Evolutionary conservation across 2,329 filamentous ascomycete genomes (phyloP).

Genomic region (Hymenoscyphus fructigenus): DNA sequence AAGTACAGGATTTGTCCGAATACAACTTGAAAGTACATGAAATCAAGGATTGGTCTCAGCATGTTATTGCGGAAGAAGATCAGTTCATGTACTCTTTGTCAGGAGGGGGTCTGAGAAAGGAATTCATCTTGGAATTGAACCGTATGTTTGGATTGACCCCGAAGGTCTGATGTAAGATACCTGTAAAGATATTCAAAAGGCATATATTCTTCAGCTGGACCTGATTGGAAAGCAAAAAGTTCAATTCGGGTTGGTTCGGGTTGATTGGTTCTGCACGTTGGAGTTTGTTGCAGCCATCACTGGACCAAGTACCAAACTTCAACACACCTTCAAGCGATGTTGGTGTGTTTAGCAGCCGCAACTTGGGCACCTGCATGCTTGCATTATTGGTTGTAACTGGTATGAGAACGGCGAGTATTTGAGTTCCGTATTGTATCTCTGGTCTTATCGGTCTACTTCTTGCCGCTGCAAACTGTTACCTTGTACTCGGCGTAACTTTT

Average conservation of each 20-base stretch:
- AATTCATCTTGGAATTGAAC: neutral
- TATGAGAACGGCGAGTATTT: neutral
- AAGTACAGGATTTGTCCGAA: too few relatives aligned
- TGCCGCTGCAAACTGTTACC: neutral
- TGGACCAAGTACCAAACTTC: neutral
- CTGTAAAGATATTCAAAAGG: neutral
- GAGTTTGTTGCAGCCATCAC: neutral
- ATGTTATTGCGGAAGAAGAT: neutral
- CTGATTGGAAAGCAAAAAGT: too few relatives aligned
- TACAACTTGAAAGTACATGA: neutral
- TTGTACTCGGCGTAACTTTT: neutral
- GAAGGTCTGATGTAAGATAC: neutral
- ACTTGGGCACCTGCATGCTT: neutral
- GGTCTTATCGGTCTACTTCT: neutral
- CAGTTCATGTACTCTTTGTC: neutral
- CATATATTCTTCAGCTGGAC: neutral
- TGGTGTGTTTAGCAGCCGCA: neutral
- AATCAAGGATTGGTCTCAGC: neutral
- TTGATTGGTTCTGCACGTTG: neutral
- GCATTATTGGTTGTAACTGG: neutral
- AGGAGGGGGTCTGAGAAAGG: too few relatives aligned
- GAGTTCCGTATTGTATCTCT: neutral
- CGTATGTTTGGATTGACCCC: neutral
- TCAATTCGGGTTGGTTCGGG: neutral
- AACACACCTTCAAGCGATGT: too few relatives aligned